phyloP scores from a whole-genome alignment of 1,284 basidiomycete genomes.

The Fistulina hepatica region DNA sequence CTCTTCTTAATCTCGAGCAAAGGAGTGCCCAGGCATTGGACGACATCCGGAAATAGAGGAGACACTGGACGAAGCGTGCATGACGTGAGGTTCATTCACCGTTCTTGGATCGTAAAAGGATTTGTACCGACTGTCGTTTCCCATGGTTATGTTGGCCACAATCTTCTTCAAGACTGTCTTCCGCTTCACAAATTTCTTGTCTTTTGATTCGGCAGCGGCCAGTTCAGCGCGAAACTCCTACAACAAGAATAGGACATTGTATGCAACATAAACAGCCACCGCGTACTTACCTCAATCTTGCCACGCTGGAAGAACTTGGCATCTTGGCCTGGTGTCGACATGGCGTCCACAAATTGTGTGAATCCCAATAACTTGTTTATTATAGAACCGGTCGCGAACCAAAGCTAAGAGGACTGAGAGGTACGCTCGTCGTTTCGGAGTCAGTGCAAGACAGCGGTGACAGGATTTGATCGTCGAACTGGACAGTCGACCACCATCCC shows the following conservation, averaged over 20 bases:
- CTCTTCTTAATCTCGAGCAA: conserved; percentile 98
- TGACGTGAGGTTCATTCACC: conserved; percentile 18
- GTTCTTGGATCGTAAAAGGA: conserved; percentile 18
- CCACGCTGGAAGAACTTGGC: conserved; percentile 85
- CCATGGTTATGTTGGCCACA: conserved; percentile 93
- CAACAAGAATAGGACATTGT: conserved; percentile 13
- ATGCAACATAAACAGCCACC: conserved; percentile 4
- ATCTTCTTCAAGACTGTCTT: conserved; percentile 93
- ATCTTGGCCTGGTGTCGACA: conserved; percentile 69
- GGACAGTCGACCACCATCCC: too few relatives aligned
- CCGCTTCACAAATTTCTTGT: conserved; percentile 87
- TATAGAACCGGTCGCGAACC: background rate
- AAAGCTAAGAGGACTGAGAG: background rate
- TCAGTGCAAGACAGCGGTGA: too few relatives aligned
- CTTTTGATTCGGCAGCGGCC: conserved; percentile 80
- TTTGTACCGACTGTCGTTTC: conserved; percentile 75
- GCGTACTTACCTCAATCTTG: conserved; percentile 70
- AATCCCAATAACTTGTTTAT: background rate
- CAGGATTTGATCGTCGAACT: too few relatives aligned
- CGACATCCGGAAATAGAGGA: conserved; percentile 80
- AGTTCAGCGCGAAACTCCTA: conserved; percentile 83
- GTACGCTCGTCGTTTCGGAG: background rate
- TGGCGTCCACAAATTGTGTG: conserved; percentile 17
- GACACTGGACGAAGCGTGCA: conserved; percentile 61
- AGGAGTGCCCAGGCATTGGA: conserved; percentile 80